Percentiles rank a stretch among this genome's conserved stretches.
phyloP scores from a whole-genome alignment of 2,329 filamentous ascomycete genomes.

The Claviceps pazoutovae region DNA sequence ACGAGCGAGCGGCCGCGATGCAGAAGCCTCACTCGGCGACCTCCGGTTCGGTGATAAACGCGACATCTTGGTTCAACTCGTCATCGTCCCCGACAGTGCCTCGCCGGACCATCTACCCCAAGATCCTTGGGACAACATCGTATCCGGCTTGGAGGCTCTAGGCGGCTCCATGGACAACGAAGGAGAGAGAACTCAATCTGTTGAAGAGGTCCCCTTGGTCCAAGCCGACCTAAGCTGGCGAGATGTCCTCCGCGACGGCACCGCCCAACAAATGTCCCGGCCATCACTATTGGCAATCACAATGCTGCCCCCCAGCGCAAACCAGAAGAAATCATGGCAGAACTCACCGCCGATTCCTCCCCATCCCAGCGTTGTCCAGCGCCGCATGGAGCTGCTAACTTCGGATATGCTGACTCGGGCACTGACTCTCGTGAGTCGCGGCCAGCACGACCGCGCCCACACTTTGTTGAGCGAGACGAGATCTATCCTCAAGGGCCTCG shows the following conservation, averaged over 20 bases:
- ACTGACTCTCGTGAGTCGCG: conserved; percentile 75
- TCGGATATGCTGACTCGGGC: conserved; percentile 96
- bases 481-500: conserved; percentile 87
- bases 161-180: conserved; percentile 79
- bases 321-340: conserved; percentile 51
- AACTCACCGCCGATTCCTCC: conserved; percentile 75
- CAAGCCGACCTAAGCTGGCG: conserved; percentile 91
- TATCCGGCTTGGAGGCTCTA: conserved; percentile 86
- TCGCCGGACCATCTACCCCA: conserved; percentile 75
- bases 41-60: conserved; percentile 87
- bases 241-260: conserved; percentile 82
- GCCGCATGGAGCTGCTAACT: conserved; percentile 92
- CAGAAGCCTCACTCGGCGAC: conserved; percentile 83
- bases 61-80: conserved; percentile 86
- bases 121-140: conserved; percentile 93
- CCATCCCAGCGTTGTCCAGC: conserved; percentile 86
- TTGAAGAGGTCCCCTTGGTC: conserved; percentile 89
- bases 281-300: conserved; percentile 90
- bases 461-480: conserved; percentile 87
- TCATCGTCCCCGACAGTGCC: conserved; percentile 75
- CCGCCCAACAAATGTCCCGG: conserved; percentile 70
- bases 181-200: conserved; percentile 66
- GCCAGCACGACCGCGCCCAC: conserved; percentile 85
- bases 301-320: conserved; percentile 62
- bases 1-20: conserved; percentile 84